Percentiles rank a stretch among this genome's conserved stretches.
Conservation (phyloP, 1,139 yeast species). For the Kurtzmaniella quercitrusa region DNA sequence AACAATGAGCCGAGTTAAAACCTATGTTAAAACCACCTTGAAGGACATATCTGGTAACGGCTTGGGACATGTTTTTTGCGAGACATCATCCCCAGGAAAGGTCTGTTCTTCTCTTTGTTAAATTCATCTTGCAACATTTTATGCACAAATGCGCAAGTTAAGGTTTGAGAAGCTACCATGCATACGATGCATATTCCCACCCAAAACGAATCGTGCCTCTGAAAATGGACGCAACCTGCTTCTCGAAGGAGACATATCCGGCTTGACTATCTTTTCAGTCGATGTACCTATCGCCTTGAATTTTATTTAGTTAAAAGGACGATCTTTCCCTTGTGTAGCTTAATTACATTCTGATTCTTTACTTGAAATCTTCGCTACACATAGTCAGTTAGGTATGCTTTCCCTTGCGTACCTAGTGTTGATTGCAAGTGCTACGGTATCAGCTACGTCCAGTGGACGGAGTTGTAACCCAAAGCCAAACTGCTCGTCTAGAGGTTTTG, state of each 20-base stretch:
- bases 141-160: too few relatives aligned
- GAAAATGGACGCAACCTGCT: background rate
- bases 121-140: too few relatives aligned
- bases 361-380: background rate
- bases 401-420: slow-evolving; percentile 4
- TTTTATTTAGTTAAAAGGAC: background rate
- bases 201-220: background rate
- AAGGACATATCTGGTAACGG: too few relatives aligned
- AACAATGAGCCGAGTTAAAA: too few relatives aligned
- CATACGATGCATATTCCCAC: background rate
- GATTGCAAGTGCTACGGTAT: slow-evolving; percentile 2
- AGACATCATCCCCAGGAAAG: too few relatives aligned
- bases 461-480: slow-evolving; percentile 2
- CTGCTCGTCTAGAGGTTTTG: background rate
- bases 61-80: too few relatives aligned
- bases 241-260: background rate
- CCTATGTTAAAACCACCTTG: too few relatives aligned
- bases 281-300: background rate
- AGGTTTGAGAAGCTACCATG: too few relatives aligned
- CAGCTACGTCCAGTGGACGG: background rate
- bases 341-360: background rate
- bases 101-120: too few relatives aligned
- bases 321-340: background rate
- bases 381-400: background rate
- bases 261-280: background rate